Percentiles rank a stretch among this genome's conserved stretches.
Conservation (phyloP, 2,329 filamentous ascomycete genomes). For the Beauveria sp. region DNA sequence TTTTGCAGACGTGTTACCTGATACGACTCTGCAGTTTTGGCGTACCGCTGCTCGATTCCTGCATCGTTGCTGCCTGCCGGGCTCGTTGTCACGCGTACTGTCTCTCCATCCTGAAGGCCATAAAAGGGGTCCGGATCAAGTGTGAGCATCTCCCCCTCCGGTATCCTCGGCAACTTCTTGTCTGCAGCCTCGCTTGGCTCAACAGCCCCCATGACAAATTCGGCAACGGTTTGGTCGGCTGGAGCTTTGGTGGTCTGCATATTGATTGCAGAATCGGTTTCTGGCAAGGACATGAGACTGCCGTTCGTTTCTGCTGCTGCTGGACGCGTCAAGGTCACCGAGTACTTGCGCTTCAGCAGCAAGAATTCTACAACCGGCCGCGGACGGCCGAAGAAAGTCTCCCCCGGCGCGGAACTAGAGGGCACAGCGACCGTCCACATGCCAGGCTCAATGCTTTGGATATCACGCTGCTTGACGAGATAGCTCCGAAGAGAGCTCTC, state of each 20-base stretch:
- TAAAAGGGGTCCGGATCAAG: not conserved
- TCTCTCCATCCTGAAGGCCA: not conserved
- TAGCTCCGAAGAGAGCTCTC: not conserved
- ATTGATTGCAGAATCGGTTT: too few species aligned
- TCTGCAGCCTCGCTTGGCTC: not conserved
- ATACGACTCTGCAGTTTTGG: not conserved
- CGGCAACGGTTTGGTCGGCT: not conserved
- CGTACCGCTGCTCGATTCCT: not conserved
- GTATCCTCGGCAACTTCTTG: not conserved
- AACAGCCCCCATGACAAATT: slow-evolving; percentile 4
- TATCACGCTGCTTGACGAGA: not conserved
- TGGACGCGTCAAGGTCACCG: not conserved
- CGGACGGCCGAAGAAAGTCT: not conserved
- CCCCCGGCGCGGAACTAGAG: too few species aligned
- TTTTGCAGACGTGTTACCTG: not conserved
- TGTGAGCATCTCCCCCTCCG: not conserved
- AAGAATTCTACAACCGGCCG: not conserved
- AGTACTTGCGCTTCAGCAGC: not conserved
- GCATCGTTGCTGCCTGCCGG: not conserved
- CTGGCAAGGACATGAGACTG: not conserved
- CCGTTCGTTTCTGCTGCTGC: not conserved
- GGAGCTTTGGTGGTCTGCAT: not conserved
- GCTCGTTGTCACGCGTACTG: not conserved
- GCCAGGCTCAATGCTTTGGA: not conserved
- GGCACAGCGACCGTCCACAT: slow-evolving; percentile 5